phyloP scores from a whole-genome alignment of 441 rosid genomes.

The Manihot esculenta region DNA sequence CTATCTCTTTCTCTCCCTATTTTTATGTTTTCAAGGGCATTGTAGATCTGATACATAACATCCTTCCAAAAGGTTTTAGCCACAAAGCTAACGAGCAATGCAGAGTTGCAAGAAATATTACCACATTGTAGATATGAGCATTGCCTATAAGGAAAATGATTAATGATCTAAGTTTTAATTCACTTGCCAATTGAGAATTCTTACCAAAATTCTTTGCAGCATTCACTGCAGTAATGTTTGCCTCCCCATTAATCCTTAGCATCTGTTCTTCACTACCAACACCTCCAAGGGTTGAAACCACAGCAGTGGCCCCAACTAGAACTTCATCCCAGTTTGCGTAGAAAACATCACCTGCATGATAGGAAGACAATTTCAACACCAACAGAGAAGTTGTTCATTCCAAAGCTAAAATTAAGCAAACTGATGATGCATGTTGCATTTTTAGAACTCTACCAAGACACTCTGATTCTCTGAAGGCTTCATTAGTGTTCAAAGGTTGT shows the following conservation, averaged over 20 bases:
- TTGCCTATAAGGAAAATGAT: not conserved
- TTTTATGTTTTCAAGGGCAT: too few species aligned
- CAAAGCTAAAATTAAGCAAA: not conserved
- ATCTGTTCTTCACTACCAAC: constrained; percentile 90
- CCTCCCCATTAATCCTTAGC: constrained; percentile 87
- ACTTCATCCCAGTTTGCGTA: constrained; percentile 93
- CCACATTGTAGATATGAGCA: not conserved
- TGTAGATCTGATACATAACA: too few species aligned
- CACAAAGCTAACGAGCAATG: not conserved
- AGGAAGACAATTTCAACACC: constrained; percentile 19
- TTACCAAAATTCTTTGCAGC: constrained; percentile 83
- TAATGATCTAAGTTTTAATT: not conserved
- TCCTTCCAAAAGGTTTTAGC: not conserved
- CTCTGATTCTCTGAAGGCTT: not conserved
- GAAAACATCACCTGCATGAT: constrained; percentile 77
- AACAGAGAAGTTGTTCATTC: not conserved
- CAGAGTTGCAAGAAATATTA: not conserved
- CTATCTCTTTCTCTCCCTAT: too few species aligned
- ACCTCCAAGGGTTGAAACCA: constrained; percentile 94
- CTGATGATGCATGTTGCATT: not conserved
- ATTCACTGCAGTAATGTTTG: constrained; percentile 73
- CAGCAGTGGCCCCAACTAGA: constrained; percentile 80
- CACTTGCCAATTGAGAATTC: constrained; percentile 22
- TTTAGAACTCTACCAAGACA: not conserved
- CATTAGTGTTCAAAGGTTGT: not conserved